Evolutionary conservation across 192 early-diverging fungal genomes (phyloP), one percentile per base, ranked within the genome.

Genomic region (Podila epigama): DNA sequence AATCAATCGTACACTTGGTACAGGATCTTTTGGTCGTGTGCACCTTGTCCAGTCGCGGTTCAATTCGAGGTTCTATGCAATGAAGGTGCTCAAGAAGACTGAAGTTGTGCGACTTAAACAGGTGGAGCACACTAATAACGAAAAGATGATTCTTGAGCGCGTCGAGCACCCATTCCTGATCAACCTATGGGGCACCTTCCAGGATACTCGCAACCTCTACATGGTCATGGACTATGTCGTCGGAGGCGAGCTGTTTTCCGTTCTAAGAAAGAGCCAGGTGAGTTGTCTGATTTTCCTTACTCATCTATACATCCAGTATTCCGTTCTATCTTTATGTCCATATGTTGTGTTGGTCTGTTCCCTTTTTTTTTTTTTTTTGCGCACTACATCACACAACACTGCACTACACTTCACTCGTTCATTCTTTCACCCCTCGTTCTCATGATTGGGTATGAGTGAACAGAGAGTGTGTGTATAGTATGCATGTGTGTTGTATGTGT

Each of bases 91-190:
- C 48, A 92, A 91, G 60, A 99, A 99, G 81, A 79, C 88, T 36
- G 95, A 99, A 62, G 95, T 99, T 8, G 95, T 99, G 44, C 91
- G 92, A 56, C 86, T 95, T 75, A 94, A 95, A 79, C 97, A 99
- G 77, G 95, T 99, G 12, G 96, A 99, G 84, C 96, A 99, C 70
- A 97, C 95, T 33, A 93, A 97, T 68, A 99, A 97, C 84, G 97
- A 99, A 83, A 95, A 95, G 70, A 85, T 88, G 58, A 97, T 99
- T 68, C 84, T 99, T 20, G 95, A 95, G 66, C 82, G 86, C 60
- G 89, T 96, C 54, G 85, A 89, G 66, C 93, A 92, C 65, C 96
- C 96, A 15, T 98, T 97, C 69, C 79, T 98, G 53, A 95, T 99
- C 61, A 87, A 89, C 68, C 90, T 99, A 85, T 89, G 96, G 82